Base-by-base conservation (phyloP, 169 alveolate genomes). In the Plasmodium malariae region DNA sequence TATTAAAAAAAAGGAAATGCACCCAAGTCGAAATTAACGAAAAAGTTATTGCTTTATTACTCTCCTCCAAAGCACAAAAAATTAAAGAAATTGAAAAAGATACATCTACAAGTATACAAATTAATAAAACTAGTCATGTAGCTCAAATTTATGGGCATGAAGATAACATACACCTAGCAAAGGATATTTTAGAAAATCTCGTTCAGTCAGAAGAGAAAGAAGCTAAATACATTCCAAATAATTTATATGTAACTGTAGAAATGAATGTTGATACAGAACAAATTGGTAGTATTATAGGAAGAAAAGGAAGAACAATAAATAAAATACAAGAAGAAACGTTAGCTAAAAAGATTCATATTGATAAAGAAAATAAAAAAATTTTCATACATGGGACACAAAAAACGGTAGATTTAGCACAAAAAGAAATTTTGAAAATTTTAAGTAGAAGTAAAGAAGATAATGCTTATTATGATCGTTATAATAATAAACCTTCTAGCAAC, bases 81-180 rank as follows among this genome's bases (percentile, higher is more conserved):
- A 80, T 80, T 34, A 80, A 80, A 65, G 90, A 80, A 17, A 80
- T 80, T 7, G 90, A 80, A 80, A 80, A 80, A 51, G 90, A 80
- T 36, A 80, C 90, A 0, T 80, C 59, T 7, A 80, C 90, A n/a
- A 80, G 90, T 34, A 80, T 80, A 17, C 90, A 80, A 43, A 80
- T 80, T 21, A 80, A 80, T 40, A 80, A 80, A 65, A 80, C 34
- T 49, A 80, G 30, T 6, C 60, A 80, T 28, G 48, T 80, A 28
- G 90, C 90, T 4, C 90, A 80, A 59, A 80, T 80, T 1, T 80
- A 80, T 65, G 90, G 90, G 21, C 78, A 67, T 67, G 90, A 80
- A 36, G 90, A 63, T 65, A 80, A 67, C 19, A 80, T 80, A 19
- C 28, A 51, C 28, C 28, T 51, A 65, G 90, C 90, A 4, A 80